Conservation (phyloP, 2,329 filamentous ascomycete species). For the Calycina marina region DNA sequence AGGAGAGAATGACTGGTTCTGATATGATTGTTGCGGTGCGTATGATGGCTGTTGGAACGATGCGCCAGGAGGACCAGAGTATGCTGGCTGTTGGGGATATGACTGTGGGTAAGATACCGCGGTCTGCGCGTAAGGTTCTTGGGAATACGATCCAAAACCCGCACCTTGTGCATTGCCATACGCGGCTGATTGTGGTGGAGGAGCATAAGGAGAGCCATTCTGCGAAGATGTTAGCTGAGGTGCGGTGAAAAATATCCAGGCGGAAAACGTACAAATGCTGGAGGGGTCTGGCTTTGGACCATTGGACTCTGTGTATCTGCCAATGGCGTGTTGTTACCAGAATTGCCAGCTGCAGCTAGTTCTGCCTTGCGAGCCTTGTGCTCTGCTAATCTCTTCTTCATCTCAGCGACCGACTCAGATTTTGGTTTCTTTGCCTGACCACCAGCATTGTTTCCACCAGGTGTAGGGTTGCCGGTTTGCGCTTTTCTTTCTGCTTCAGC, state of each 20-base stretch:
- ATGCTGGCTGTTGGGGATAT: conserved; percentile 22
- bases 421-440: conserved; percentile 57
- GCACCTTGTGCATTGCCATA: conserved; percentile 20
- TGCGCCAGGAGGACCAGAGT: conserved; percentile 21
- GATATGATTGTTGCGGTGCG: conserved; percentile 20
- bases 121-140: conserved; percentile 24
- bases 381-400: conserved; percentile 68
- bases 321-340: conserved; percentile 40
- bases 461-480: conserved; percentile 69
- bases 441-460: conserved; percentile 42
- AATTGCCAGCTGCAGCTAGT: conserved; percentile 38
- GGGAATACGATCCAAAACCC: conserved; percentile 22
- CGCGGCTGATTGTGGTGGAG: conserved; percentile 16
- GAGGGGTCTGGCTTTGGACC: conserved; percentile 35
- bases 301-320: conserved; percentile 33
- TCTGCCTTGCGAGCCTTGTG: conserved; percentile 56
- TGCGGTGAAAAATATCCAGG: background rate
- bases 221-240: conserved; percentile 10
- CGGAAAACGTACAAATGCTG: conserved; percentile 39
- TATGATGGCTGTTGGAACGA: conserved; percentile 22
- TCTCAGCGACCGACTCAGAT: conserved; percentile 59
- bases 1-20: conserved; percentile 21
- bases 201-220: conserved; percentile 21
- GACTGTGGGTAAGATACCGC: conserved; percentile 29
- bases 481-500: conserved; percentile 70